Base-by-base conservation (phyloP, 1,284 basidiomycete species). In the Rhodotorula sp. region DNA sequence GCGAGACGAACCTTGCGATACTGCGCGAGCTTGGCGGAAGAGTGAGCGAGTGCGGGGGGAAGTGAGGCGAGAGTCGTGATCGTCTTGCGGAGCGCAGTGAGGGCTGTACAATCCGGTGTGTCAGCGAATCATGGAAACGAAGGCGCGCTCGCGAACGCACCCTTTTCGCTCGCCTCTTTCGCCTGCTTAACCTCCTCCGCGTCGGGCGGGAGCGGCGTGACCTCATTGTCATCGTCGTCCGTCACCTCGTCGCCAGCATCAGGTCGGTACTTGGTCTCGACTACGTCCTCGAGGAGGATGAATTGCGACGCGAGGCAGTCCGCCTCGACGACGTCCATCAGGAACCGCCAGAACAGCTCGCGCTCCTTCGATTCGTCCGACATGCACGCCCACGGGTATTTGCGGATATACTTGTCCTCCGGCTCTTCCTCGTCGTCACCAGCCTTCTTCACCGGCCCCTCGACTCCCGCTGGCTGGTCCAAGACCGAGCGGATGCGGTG, bases 221-320 rank as follows among this genome's bases (percentile, higher is more conserved):
- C 72, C 31, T 73, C 69, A 9, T 10, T 46, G 20, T 62, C 67
- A 1, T 68, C 67, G 15, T 62, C 68, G 3, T 53, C 64, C 8
- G 53, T 58, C 0, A 46, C 59, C 24, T 61, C 62, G 8, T 62
- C 71, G 4, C 28, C 37, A 2, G 34, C 63, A 4, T 65, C 67
- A 0, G 68, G 62, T 16, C 68, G 67, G 54, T 62, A 73, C 62
- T 62, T 60, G 2, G 53, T 59, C 64, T 73, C 72, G 48, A 73
- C 59, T 11, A 15, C 50, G 26, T 71, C 72, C 46, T 66, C 69
- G 28, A 50, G 31, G 31, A 68, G 31, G 44, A 68, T 46, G 44
- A 73, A 73, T 28, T 10, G 16, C 6, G 58, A 68, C 30, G 68
- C 61, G 7, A 47, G 5, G 5, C 47, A 61, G 26, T 73, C 71